Base-by-base conservation (phyloP, 2,329 filamentous ascomycete genomes). In the Sporothrix dimorphospora region DNA sequence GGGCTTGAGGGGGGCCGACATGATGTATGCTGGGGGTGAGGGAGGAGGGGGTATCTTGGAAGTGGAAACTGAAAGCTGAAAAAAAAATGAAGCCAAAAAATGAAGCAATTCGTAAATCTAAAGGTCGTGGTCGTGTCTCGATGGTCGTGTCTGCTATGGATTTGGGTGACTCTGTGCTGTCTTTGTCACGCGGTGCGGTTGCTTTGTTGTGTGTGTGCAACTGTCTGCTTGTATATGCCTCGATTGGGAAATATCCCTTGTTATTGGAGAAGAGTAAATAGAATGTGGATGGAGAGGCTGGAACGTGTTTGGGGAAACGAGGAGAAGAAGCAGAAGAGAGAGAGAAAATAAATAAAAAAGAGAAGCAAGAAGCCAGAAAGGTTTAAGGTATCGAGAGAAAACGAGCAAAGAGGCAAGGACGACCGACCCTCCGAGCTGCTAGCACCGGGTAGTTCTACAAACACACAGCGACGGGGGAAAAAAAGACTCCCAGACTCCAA, bases 1-100 rank as follows among this genome's bases (percentile, higher is more conserved):
- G 70, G 88, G 88, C 74, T 80, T 86, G 70, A 90, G 80, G 69
- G 88, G 87, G 72, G 87, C 83, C 9, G 71, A 72, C 86, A 89
- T 87, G 38, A 53, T 71, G 72, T 24, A 7, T 40, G 53, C 21
- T 27, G 70, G 24, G 19, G 6, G 55, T 34, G 24, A n/a, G 38
- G n/a, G 6, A 24, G 53, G 30, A 34, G 30, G 51, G 49, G 65
- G 65, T 67, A 67, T 67, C 65, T 67, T 30, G 11, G 21, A 38
- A 34, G 24, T 6, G 8, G 14, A 40, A 47, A 30, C 24, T 67
- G 55, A n/a, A n/a, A 47, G 14, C 19, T 5, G 47, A 24, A 42
- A 12, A 9, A 11, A 67, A 67, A 67, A 67, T 5, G 47, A 24
- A 42, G n/a, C n/a, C n/a, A 67, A 67, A 67, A 67, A 67, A 53